Percentiles rank a stretch among this genome's conserved stretches.
These are phyloP conservation scores for Picea glauca DNA, from an alignment of 75 land plant species.

Conservation along the genomic window DNA sequence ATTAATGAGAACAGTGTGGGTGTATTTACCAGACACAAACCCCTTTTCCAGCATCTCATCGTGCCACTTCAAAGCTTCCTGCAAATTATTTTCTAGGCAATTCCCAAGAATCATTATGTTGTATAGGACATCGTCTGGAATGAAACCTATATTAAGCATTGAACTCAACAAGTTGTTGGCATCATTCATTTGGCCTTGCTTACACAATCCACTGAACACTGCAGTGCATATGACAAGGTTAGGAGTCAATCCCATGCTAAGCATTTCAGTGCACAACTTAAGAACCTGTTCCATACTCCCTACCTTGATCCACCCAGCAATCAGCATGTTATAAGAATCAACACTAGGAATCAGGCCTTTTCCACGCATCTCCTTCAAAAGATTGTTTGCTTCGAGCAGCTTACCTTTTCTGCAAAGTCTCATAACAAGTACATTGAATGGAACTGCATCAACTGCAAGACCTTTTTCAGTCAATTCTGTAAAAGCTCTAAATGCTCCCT, in stretches of 20 bases:
- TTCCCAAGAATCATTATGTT: slow-evolving; percentile 68
- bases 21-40: slow-evolving; percentile 40
- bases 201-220: slow-evolving; percentile 52
- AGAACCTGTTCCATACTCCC: slow-evolving; percentile 53
- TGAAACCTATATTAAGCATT: slow-evolving; percentile 38
- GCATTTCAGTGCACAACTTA: slow-evolving; percentile 39
- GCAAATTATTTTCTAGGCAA: slow-evolving; percentile 39
- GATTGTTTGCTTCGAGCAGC: slow-evolving; percentile 32
- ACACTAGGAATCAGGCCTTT: slow-evolving; percentile 48
- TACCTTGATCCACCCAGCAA: slow-evolving; percentile 54
- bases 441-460: slow-evolving; percentile 43
- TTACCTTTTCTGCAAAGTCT: slow-evolving; percentile 55
- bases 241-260: slow-evolving; percentile 35
- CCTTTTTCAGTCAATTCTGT: slow-evolving; percentile 62
- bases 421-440: slow-evolving; percentile 57
- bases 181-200: slow-evolving; percentile 46
- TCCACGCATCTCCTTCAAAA: slow-evolving; percentile 30
- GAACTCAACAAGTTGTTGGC: slow-evolving; percentile 36
- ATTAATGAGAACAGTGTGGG: neutral
- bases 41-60: slow-evolving; percentile 65
- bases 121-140: slow-evolving; percentile 69
- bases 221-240: slow-evolving; percentile 47
- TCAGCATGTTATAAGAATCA: slow-evolving; percentile 69
- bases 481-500: slow-evolving; percentile 46
- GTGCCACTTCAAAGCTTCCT: slow-evolving; percentile 61